A percentile compares a stretch with the other conserved stretches of the same genome.
These are phyloP conservation scores for Wilcoxina mikolae DNA, from an alignment of 495 filamentous ascomycete species.

Conservation along the genomic window DNA sequence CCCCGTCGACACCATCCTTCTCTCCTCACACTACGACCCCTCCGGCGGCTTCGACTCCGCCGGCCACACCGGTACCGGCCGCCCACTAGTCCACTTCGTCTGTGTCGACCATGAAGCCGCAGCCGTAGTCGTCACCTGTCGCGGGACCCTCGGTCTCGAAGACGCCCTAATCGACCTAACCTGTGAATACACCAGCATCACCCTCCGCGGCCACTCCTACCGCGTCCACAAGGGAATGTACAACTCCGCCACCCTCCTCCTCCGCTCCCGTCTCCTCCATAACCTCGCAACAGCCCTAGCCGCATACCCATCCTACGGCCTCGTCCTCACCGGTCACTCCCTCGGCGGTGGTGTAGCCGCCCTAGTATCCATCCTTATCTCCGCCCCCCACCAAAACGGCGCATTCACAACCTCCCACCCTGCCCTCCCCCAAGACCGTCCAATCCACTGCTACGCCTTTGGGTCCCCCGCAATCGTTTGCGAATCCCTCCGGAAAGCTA, in stretches of 20 bases:
- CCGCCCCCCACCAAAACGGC: conserved; percentile 43
- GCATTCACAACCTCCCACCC: conserved; percentile 37
- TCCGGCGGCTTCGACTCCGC: conserved; percentile 57
- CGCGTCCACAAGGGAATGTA: conserved; percentile 75
- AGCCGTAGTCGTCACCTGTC: conserved; percentile 59
- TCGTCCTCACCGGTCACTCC: conserved; percentile 64
- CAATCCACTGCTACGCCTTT: conserved; percentile 66
- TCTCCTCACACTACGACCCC: conserved; percentile 63
- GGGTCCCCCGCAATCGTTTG: conserved; percentile 63
- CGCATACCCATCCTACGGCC: conserved; percentile 55
- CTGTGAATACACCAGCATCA: conserved; percentile 62
- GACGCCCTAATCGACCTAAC: conserved; percentile 70
- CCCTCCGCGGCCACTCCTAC: conserved; percentile 51
- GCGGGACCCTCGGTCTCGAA: conserved; percentile 66
- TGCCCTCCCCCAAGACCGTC: conserved; percentile 47
- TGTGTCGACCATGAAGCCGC: conserved; percentile 63
- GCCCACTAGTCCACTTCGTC: conserved; percentile 67
- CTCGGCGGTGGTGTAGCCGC: conserved; percentile 63
- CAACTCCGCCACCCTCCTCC: conserved; percentile 54
- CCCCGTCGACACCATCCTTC: conserved; percentile 50
- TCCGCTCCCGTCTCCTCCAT: conserved; percentile 48
- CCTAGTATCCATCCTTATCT: conserved; percentile 58
- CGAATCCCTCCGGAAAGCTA: conserved; percentile 52
- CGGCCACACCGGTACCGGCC: conserved; percentile 55
- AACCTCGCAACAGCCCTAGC: conserved; percentile 57